Evolutionary conservation across 2,329 filamentous ascomycete species (phyloP).

Genomic region (Pseudogymnoascus sp.): DNA sequence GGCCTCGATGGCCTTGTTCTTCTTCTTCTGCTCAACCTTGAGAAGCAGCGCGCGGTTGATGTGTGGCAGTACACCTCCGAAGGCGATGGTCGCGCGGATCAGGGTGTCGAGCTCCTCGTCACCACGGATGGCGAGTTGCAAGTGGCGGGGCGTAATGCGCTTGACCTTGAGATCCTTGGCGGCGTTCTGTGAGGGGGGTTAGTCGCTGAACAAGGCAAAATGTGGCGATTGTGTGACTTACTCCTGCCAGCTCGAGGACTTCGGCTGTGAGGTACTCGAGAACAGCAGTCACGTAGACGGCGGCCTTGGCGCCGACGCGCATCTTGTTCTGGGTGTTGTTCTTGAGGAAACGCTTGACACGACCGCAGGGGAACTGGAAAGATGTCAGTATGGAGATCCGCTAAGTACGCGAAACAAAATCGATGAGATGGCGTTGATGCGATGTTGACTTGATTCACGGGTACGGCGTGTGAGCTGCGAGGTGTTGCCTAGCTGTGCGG

Average conservation of each 20-base stretch:
- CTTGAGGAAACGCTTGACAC: slow-evolving; percentile 99
- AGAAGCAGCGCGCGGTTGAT: slow-evolving; percentile 95
- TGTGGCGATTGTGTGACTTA: slow-evolving; percentile 37
- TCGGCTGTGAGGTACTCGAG: slow-evolving; percentile 97
- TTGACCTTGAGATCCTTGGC: slow-evolving; percentile 99
- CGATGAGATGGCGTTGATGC: background rate
- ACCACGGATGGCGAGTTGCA: slow-evolving; percentile 95
- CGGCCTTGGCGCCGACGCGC: slow-evolving; percentile 97
- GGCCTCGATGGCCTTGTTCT: slow-evolving; percentile 48
- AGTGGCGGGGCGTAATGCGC: slow-evolving; percentile 95
- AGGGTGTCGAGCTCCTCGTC: slow-evolving; percentile 97
- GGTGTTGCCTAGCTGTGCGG: background rate
- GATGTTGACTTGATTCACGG: background rate
- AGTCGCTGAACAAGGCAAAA: background rate
- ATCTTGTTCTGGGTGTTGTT: slow-evolving; percentile 99
- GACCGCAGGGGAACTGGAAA: slow-evolving; percentile 88
- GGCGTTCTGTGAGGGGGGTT: slow-evolving; percentile 56
- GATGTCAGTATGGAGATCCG: slow-evolving; percentile 26
- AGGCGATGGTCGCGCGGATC: slow-evolving; percentile 95
- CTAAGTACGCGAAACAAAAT: background rate
- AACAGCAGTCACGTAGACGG: slow-evolving; percentile 95
- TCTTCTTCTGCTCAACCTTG: slow-evolving; percentile 98
- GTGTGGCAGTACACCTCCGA: slow-evolving; percentile 94
- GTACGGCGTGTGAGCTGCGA: background rate
- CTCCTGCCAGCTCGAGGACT: slow-evolving; percentile 92